phyloP scores from a whole-genome alignment of 1,284 basidiomycete genomes.

The Ustilago shanxiensis region DNA sequence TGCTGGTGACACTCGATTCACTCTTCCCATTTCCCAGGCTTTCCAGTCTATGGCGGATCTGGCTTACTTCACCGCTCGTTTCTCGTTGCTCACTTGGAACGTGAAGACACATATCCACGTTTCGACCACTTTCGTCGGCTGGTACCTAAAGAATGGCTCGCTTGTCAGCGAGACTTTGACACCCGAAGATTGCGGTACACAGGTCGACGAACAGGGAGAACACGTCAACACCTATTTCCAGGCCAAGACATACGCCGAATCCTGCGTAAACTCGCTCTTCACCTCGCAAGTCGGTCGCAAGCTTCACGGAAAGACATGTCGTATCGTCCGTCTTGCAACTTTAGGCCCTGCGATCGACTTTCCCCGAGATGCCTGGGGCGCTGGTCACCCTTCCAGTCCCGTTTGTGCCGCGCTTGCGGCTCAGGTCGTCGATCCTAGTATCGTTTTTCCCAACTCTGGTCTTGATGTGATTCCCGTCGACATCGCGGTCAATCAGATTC shows the following conservation, averaged over 20 bases:
- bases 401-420: slow-evolving; percentile 50
- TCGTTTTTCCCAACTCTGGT: slow-evolving; percentile 42
- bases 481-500: slow-evolving; percentile 50
- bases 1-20: slow-evolving; percentile 52
- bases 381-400: slow-evolving; percentile 52
- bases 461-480: slow-evolving; percentile 53
- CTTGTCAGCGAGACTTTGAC: slow-evolving; percentile 47
- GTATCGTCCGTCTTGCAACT: slow-evolving; percentile 49
- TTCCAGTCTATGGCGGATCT: slow-evolving; percentile 49
- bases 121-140: slow-evolving; percentile 52
- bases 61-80: slow-evolving; percentile 48
- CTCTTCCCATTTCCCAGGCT: slow-evolving; percentile 38
- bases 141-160: slow-evolving; percentile 48
- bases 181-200: slow-evolving; percentile 30
- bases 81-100: slow-evolving; percentile 51
- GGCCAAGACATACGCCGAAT: slow-evolving; percentile 53
- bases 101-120: slow-evolving; percentile 57
- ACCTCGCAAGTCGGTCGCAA: slow-evolving; percentile 46
- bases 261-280: slow-evolving; percentile 50
- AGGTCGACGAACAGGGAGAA: slow-evolving; percentile 38
- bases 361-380: slow-evolving; percentile 48
- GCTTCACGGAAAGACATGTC: slow-evolving; percentile 48
- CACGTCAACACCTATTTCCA: slow-evolving; percentile 58
- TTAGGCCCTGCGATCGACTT: slow-evolving; percentile 48
- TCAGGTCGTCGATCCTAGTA: slow-evolving; percentile 18